A percentile compares a stretch with the other conserved stretches of the same genome.
phyloP scores from a whole-genome alignment of 345 rosid species.

The Litchi chinensis region DNA sequence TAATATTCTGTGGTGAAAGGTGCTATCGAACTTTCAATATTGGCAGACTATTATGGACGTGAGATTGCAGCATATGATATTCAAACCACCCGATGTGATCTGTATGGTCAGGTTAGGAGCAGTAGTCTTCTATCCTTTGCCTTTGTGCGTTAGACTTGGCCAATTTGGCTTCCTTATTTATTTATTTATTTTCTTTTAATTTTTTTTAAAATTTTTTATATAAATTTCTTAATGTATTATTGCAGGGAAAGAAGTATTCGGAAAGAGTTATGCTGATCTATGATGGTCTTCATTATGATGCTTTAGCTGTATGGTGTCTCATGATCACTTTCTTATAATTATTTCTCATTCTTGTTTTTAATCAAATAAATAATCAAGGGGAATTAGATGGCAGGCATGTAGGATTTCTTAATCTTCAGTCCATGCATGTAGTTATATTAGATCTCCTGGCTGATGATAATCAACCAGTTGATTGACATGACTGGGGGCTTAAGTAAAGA shows the following conservation, averaged over 20 bases:
- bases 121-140: background rate
- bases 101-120: constrained; percentile 86
- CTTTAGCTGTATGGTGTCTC: constrained; percentile 71
- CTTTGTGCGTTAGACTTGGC: constrained; percentile 4
- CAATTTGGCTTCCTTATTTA: no score
- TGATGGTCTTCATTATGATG: constrained; percentile 96
- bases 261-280: constrained; percentile 92
- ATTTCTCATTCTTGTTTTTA: background rate
- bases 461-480: no score
- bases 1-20: background rate
- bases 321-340: constrained; percentile 5
- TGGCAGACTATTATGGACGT: constrained; percentile 77
- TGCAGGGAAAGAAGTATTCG: constrained; percentile 64
- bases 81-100: constrained; percentile 83
- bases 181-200: background rate
- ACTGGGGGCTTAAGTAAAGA: no score
- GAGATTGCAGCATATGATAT: constrained; percentile 95
- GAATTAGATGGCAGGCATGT: background rate
- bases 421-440: background rate
- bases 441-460: background rate
- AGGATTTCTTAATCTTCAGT: background rate
- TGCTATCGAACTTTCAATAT: background rate
- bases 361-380: background rate
- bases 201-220: no score
- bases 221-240: constrained; percentile 1